Conservation (phyloP, 2,329 filamentous ascomycete species). For the Arthrobotrys conoides region DNA sequence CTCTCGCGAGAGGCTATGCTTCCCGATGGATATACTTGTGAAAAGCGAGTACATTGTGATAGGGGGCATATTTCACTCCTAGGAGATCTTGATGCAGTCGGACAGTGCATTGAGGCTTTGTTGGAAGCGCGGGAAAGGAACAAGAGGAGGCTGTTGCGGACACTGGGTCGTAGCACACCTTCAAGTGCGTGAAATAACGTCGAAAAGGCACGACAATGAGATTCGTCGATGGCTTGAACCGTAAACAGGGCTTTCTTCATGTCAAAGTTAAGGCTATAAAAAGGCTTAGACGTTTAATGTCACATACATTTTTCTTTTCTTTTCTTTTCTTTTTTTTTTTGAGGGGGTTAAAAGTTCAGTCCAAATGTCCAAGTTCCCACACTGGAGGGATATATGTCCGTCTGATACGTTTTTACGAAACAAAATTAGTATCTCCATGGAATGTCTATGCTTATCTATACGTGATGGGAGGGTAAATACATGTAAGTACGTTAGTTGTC, state of each 20-base stretch:
- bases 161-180: conserved; percentile 39
- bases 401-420: too few species aligned
- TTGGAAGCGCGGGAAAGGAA: conserved; percentile 72
- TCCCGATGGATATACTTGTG: conserved; percentile 82
- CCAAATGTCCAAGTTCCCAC: neutral
- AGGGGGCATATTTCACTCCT: conserved; percentile 89
- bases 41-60: conserved; percentile 82
- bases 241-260: neutral
- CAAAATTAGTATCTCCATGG: too few species aligned
- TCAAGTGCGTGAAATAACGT: conserved; percentile 32
- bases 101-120: conserved; percentile 77
- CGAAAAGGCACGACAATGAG: neutral
- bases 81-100: conserved; percentile 86
- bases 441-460: too few species aligned
- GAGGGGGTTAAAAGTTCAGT: neutral
- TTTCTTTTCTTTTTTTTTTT: too few species aligned
- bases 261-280: neutral
- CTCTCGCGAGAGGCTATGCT: conserved; percentile 88
- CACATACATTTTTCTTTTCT: neutral
- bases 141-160: conserved; percentile 67
- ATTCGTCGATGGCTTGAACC: neutral
- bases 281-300: neutral
- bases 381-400: conserved; percentile 1
- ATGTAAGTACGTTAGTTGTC: too few species aligned
- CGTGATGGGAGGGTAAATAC: too few species aligned